Conservation (phyloP, 352 stramenopile species). For the Achlya hypogyna region DNA sequence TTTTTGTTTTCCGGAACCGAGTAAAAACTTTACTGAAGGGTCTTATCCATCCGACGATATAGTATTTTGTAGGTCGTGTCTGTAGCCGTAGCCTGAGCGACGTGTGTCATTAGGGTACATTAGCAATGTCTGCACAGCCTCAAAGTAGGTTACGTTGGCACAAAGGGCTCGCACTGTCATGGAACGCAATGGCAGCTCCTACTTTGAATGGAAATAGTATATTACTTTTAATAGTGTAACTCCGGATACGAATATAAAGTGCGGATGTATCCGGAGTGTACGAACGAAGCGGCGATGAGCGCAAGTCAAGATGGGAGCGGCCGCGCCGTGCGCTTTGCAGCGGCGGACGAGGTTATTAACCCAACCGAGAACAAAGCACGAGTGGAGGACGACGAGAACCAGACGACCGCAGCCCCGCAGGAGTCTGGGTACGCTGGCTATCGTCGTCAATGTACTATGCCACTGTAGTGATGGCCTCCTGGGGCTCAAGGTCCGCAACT, state of each 20-base stretch:
- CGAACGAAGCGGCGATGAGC: background rate
- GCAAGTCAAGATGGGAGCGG: background rate
- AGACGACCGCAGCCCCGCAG: background rate
- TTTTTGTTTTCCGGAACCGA: too few relatives aligned
- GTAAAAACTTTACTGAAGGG: too few relatives aligned
- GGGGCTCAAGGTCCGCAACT: conserved; percentile 13
- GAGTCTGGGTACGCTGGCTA: background rate
- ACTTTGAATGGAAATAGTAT: too few relatives aligned
- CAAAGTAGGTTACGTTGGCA: too few relatives aligned
- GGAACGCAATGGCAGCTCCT: too few relatives aligned
- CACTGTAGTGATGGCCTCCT: conserved; percentile 4
- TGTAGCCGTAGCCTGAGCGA: too few relatives aligned
- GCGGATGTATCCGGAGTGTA: background rate
- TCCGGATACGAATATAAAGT: background rate
- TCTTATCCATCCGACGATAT: too few relatives aligned
- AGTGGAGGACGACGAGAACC: background rate
- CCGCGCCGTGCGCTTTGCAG: conserved; percentile 6
- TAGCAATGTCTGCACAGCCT: too few relatives aligned
- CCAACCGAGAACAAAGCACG: background rate
- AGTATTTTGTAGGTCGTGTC: too few relatives aligned
- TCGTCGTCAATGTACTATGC: background rate
- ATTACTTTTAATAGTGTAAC: background rate
- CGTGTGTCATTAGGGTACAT: too few relatives aligned
- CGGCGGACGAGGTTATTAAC: background rate
- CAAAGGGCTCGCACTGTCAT: too few relatives aligned